These are phyloP conservation scores for Leishmania aethiopica DNA, from an alignment of 208 protist genomes.

Conservation along the genomic window DNA sequence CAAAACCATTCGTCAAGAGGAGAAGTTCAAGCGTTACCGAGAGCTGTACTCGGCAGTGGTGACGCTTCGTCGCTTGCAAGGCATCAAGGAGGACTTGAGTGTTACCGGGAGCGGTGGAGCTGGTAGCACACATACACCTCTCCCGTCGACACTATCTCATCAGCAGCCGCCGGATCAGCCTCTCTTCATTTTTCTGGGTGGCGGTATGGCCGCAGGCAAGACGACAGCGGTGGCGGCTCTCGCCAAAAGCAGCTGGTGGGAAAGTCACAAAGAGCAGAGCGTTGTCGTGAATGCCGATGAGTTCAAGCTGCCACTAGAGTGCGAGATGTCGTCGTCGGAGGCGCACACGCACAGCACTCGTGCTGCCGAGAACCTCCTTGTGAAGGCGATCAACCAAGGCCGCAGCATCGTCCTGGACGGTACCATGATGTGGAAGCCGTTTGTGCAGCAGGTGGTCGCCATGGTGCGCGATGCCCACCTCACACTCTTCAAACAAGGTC, in stretches of 20 bases:
- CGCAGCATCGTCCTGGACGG: constrained; percentile 87
- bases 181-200: constrained; percentile 88
- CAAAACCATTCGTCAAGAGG: constrained; percentile 46
- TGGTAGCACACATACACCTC: neutral
- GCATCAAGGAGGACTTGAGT: constrained; percentile 11
- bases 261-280: constrained; percentile 67
- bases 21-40: constrained; percentile 56
- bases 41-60: constrained; percentile 66
- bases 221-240: constrained; percentile 79
- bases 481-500: constrained; percentile 65
- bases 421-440: constrained; percentile 92
- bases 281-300: constrained; percentile 86
- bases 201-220: constrained; percentile 91
- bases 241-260: constrained; percentile 76
- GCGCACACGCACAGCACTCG: constrained; percentile 70
- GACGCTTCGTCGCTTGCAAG: constrained; percentile 66
- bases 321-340: constrained; percentile 28
- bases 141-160: neutral
- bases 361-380: constrained; percentile 76
- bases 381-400: constrained; percentile 81
- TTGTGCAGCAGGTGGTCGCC: constrained; percentile 73
- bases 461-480: constrained; percentile 85
- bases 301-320: constrained; percentile 67
- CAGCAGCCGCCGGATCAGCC: constrained; percentile 38
- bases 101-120: neutral